Percentiles rank a stretch among this genome's conserved stretches.
Conservation (phyloP, 2,329 filamentous ascomycete species). For the Sclerotiophoma versabilis region DNA sequence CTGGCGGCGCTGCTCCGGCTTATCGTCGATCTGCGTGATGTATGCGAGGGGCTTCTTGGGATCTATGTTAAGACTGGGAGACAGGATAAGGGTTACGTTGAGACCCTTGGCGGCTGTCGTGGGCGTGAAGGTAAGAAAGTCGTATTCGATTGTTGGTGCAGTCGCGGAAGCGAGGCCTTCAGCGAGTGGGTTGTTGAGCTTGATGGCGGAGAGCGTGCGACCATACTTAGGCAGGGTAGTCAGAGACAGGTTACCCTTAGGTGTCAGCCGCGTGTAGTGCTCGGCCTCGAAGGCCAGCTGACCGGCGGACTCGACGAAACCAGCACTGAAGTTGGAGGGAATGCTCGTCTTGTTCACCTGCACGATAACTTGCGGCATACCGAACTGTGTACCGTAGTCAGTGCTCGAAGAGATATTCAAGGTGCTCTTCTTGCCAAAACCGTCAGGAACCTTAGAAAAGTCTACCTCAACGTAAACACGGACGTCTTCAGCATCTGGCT, state of each 20-base stretch:
- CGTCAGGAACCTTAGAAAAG: slow-evolving; percentile 38
- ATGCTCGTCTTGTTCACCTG: slow-evolving; percentile 46
- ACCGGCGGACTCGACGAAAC: slow-evolving; percentile 47
- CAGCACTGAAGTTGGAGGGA: slow-evolving; percentile 41
- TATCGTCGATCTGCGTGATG: slow-evolving; percentile 57
- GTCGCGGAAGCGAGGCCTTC: slow-evolving; percentile 37
- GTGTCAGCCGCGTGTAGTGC: slow-evolving; percentile 46
- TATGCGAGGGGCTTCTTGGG: slow-evolving; percentile 59
- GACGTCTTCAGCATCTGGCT: slow-evolving; percentile 40
- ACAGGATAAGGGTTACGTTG: slow-evolving; percentile 52
- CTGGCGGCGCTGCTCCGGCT: slow-evolving; percentile 48
- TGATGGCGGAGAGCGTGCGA: slow-evolving; percentile 47
- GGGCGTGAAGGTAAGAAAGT: slow-evolving; percentile 47
- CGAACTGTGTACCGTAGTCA: slow-evolving; percentile 49
- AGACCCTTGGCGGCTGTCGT: slow-evolving; percentile 41
- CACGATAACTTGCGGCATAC: slow-evolving; percentile 39
- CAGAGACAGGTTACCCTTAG: slow-evolving; percentile 36
- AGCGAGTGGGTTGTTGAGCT: slow-evolving; percentile 37
- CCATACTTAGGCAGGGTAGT: slow-evolving; percentile 45
- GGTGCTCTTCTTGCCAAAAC: slow-evolving; percentile 36
- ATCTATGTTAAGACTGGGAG: slow-evolving; percentile 59
- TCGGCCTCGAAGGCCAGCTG: slow-evolving; percentile 48
- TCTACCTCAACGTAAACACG: slow-evolving; percentile 49
- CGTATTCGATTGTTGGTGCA: slow-evolving; percentile 46
- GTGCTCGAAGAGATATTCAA: slow-evolving; percentile 46